Evolutionary conservation across 2,329 filamentous ascomycete species (phyloP), one percentile per base, ranked within the genome.

Genomic region (Ophiosphaerella narmari): DNA sequence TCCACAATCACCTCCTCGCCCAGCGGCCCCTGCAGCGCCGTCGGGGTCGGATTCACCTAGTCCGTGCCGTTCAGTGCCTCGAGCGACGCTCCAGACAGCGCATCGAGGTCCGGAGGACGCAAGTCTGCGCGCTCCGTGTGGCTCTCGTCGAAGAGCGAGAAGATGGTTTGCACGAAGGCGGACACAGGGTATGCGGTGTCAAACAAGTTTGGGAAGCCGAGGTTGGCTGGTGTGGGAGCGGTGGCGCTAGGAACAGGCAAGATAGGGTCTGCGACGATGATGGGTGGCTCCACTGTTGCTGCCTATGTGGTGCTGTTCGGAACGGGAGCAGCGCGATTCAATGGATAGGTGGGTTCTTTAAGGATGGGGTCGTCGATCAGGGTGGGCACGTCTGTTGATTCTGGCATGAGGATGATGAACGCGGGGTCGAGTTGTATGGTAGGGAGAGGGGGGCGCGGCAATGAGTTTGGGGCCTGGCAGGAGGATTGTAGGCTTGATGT

Each of bases 71-170:
- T 48, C 4, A 50, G 29, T 1, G 31, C 21, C 11, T 44, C 12
- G 0, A 54, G 62, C 5, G 57, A 42, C 0, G 54, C 45, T 6
- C 69, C 65, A 50, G 73, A 73, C 1, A 68, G 72, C n/a, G 71
- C 59, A n/a, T 64, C 59, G 0, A 61, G 60, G 2, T 63, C 64
- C 4, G 67, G 40, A 1, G 65, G 66, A 5, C 65, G 45, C 33
- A 69, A 36, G 32, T 66, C 66, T 2, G 60, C 58, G 35, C 63
- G 60, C 52, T 68, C 64, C 1, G 57, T 64, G 29, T 48, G 46
- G 9, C 62, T 58, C 50, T 62, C 59, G 42, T 59, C 60, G 18
- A 69, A 69, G 7, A 69, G 59, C 2, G 52, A 57, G 57, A 63
- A 66, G 14, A 69, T 51, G 2, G 63, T 65, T 1, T 60, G 44